phyloP scores from a whole-genome alignment of 257 asterid species.

The Eucommia ulmoides region DNA sequence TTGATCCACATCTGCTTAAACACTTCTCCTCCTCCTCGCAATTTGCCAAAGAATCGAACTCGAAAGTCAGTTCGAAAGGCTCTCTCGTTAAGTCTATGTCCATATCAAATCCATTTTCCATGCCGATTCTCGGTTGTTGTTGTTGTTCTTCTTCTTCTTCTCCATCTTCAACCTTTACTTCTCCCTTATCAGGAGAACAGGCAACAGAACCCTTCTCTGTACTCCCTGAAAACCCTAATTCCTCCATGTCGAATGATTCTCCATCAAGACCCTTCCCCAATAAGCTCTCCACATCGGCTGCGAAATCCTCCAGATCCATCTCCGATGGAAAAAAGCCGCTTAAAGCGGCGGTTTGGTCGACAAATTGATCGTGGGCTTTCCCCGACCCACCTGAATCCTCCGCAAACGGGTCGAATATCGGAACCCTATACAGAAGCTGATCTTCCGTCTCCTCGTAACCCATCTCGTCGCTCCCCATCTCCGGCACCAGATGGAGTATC shows the following conservation, averaged over 20 bases:
- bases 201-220: conserved; percentile 15
- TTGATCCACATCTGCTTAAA: too few species aligned
- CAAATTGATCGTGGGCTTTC: conserved; percentile 3
- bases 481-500: conserved; percentile 40
- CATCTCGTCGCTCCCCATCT: conserved; percentile 41
- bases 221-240: conserved; percentile 39
- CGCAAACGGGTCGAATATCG: conserved; percentile 45
- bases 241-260: conserved; percentile 54
- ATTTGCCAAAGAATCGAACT: conserved; percentile 26
- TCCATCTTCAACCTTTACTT: conserved; percentile 41
- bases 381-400: conserved; percentile 27
- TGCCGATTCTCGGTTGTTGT: too few species aligned
- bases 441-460: conserved; percentile 49
- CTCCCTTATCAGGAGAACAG: conserved; percentile 14
- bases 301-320: conserved; percentile 71
- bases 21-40: conserved; percentile 20
- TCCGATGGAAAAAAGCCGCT: conserved; percentile 57
- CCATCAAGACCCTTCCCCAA: conserved; percentile 67
- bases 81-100: conserved; percentile 30
- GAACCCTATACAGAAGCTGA: conserved; percentile 58
- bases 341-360: conserved; percentile 13
- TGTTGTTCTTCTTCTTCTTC: conserved; percentile 19
- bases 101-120: conserved; percentile 6
- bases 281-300: conserved; percentile 68
- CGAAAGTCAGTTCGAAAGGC: conserved; percentile 46